Percentiles rank a stretch among this genome's conserved stretches.
Conservation (phyloP, 164 flowering plant genomes). For the Dillenia turbinata region DNA sequence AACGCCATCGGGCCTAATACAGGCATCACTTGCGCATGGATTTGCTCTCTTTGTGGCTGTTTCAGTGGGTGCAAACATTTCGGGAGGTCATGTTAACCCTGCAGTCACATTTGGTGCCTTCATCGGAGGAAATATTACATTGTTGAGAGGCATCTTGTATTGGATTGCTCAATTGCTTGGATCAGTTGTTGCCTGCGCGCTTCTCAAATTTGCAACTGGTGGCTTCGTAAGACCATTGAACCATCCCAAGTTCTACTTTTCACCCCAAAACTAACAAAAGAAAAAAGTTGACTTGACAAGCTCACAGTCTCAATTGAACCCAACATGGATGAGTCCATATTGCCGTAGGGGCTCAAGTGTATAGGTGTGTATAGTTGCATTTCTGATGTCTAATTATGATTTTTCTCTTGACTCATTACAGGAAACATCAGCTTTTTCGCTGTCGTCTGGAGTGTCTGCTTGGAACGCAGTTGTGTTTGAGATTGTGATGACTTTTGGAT, state of each 20-base stretch:
- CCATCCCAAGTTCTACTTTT: too few relatives aligned
- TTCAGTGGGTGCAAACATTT: conserved; percentile 45
- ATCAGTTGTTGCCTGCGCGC: conserved; percentile 49
- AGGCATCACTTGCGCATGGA: conserved; percentile 52
- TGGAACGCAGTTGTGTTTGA: conserved; percentile 20
- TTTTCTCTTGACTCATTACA: not conserved
- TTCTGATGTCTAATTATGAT: too few relatives aligned
- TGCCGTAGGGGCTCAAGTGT: too few relatives aligned
- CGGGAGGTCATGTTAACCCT: conserved; percentile 67
- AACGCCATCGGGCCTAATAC: conserved; percentile 46
- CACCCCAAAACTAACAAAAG: too few relatives aligned
- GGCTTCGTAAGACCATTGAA: conserved; percentile 29
- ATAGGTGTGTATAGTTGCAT: too few relatives aligned
- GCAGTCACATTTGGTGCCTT: conserved; percentile 61
- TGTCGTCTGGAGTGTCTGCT: conserved; percentile 12
- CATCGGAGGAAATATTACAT: conserved; percentile 48
- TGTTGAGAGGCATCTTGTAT: conserved; percentile 38
- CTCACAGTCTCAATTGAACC: too few relatives aligned
- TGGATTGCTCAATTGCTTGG: conserved; percentile 57
- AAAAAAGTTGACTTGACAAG: too few relatives aligned
- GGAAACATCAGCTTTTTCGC: conserved; percentile 20
- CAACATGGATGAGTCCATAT: too few relatives aligned
- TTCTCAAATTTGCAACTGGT: conserved; percentile 49
- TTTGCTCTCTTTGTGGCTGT: conserved; percentile 55
- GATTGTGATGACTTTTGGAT: conserved; percentile 28